Evolutionary conservation across 1,139 yeast genomes (phyloP), one percentile per base, ranked within the genome.

Genomic region (Meyerozyma smithsonii): DNA sequence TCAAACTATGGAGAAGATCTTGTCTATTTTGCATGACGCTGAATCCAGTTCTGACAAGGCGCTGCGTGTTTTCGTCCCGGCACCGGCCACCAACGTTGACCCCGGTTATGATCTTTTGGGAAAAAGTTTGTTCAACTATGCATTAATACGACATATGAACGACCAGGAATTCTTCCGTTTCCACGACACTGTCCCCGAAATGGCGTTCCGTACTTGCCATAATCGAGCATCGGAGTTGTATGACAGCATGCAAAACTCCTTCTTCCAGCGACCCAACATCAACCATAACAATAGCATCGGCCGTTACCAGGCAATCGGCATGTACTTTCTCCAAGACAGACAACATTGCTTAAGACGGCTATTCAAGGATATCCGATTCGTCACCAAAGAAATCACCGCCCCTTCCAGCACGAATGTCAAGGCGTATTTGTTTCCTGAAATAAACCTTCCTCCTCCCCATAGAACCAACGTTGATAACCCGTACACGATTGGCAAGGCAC

Each of bases 1-100:
- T 28, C 41, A 41, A 25, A 43, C 54, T 14, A 52, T 54, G 58
- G 51, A 49, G 35, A 46, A 41, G 23, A 46, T 52, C n/a, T 37
- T 51, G 15, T 41, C 39, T 11, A 48, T 52, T 12, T 39, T 49
- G 17, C 37, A 42, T 18, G 42, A 46, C 26, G 49, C 46, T 10
- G 46, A 42, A 36, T 30, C 20, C 5, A 16, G 16, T 18, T 17
- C 34, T 5, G 21, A 11, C 12, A 26, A 26, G 14, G 14, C 8
- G 34, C 20, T 8, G 8, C 6, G 5, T 5, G 16, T 6, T 8
- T 10, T 30, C 5, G 4, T 1, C 10, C 15, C 10, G 7, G 8
- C 15, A 18, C 8, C n/a, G 8, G 15, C 15, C 10, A 4, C 34
- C 4, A 4, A 10, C 5, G 20, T 30, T 4, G 34, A 17, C 10